Conservation (phyloP, 1,284 basidiomycete species). For the Malassezia obtusa region DNA sequence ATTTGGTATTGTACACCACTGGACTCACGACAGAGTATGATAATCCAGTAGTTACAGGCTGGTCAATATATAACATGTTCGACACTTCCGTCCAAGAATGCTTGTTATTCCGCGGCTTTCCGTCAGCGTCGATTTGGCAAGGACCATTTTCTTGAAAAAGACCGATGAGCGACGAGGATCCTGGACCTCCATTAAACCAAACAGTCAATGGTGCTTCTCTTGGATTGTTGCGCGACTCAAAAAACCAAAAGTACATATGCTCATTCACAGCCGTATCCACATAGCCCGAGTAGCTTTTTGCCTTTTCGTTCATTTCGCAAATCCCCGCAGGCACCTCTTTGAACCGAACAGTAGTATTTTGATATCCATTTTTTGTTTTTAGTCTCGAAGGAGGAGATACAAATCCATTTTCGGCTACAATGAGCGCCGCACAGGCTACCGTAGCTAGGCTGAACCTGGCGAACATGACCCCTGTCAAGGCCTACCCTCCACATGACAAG, state of each 20-base stretch:
- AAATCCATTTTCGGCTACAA: background rate
- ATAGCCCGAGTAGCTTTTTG: conserved; percentile 56
- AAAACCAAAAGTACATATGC: conserved; percentile 76
- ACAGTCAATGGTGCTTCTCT: conserved; percentile 64
- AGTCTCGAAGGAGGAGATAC: conserved; percentile 18
- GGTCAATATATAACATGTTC: conserved; percentile 69
- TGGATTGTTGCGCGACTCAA: conserved; percentile 63
- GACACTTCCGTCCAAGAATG: conserved; percentile 67
- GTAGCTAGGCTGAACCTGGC: background rate
- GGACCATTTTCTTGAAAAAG: conserved; percentile 73
- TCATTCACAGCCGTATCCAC: conserved; percentile 18
- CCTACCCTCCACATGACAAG: too few relatives aligned
- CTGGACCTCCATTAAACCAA: conserved; percentile 55
- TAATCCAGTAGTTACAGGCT: conserved; percentile 73
- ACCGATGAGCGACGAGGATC: conserved; percentile 67
- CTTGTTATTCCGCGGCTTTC: conserved; percentile 59
- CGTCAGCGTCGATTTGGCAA: conserved; percentile 58
- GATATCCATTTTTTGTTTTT: conserved; percentile 15
- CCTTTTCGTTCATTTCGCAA: conserved; percentile 63
- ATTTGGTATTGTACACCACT: conserved; percentile 20
- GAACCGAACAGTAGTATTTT: conserved; percentile 25
- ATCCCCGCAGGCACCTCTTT: conserved; percentile 54
- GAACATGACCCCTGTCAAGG: too few relatives aligned
- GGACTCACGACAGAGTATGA: conserved; percentile 47
- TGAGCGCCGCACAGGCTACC: background rate